Conservation (phyloP, 805 yeast genomes). For the Phaffomyces antillensis region DNA sequence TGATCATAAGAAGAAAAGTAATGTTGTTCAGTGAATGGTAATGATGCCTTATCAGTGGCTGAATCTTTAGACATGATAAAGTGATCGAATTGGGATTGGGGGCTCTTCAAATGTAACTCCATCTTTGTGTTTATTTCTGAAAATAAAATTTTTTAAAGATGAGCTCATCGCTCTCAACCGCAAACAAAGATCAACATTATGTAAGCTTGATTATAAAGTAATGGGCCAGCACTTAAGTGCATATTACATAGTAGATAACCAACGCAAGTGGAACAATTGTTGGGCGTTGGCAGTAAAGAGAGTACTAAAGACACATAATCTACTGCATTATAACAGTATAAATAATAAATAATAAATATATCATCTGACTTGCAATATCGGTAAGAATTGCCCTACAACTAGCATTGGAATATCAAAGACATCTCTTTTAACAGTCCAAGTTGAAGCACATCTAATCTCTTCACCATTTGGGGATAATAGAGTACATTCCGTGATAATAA, state of each 20-base stretch:
- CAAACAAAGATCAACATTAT: too few species aligned
- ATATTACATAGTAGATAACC: too few species aligned
- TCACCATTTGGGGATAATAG: constrained; percentile 30
- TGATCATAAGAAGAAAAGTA: constrained; percentile 95
- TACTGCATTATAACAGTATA: not conserved
- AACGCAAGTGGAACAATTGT: too few species aligned
- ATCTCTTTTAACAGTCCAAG: constrained; percentile 82
- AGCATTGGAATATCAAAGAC: constrained; percentile 80
- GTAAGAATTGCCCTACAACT: constrained; percentile 74
- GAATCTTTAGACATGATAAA: constrained; percentile 22
- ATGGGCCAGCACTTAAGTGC: too few species aligned
- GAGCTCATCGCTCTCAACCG: too few species aligned
- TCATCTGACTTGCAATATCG: constrained; percentile 37
- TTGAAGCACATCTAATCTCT: constrained; percentile 60
- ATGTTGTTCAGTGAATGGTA: constrained; percentile 79
- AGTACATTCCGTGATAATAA: constrained; percentile 33
- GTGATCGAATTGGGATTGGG: too few species aligned
- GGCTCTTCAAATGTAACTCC: too few species aligned
- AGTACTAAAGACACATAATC: not conserved
- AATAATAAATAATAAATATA: not conserved
- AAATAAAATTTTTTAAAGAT: too few species aligned
- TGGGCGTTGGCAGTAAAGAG: too few species aligned
- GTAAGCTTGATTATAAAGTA: too few species aligned
- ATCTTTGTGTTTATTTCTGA: too few species aligned
- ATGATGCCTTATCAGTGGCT: constrained; percentile 60